Evolutionary conservation across 2,329 filamentous ascomycete genomes (phyloP).

Genomic region (Emmonsiellopsis sp.): DNA sequence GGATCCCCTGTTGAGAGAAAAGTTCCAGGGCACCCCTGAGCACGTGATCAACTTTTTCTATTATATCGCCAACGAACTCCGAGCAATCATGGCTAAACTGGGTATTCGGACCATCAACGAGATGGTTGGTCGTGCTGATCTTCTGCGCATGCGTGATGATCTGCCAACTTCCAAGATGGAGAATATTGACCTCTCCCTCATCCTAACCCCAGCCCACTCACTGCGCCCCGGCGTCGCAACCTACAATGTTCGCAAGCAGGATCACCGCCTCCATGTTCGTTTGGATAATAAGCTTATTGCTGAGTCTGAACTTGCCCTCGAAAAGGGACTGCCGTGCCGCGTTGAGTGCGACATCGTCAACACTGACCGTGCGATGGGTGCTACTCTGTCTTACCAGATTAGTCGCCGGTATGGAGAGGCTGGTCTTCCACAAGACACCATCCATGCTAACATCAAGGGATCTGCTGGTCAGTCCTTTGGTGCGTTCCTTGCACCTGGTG

Average conservation of each 20-base stretch:
- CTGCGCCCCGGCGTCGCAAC: slow-evolving; percentile 89
- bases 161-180: slow-evolving; percentile 79
- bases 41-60: slow-evolving; percentile 99
- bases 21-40: slow-evolving; percentile 87
- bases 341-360: slow-evolving; percentile 97
- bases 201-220: slow-evolving; percentile 91
- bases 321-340: slow-evolving; percentile 85
- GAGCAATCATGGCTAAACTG: slow-evolving; percentile 92
- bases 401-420: slow-evolving; percentile 85
- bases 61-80: slow-evolving; percentile 90
- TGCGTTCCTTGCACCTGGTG: slow-evolving; percentile 84
- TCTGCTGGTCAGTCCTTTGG: slow-evolving; percentile 96
- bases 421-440: slow-evolving; percentile 82
- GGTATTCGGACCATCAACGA: slow-evolving; percentile 94
- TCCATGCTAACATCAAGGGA: slow-evolving; percentile 93
- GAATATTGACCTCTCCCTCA: slow-evolving; percentile 87
- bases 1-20: slow-evolving; percentile 86
- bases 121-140: slow-evolving; percentile 90
- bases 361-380: slow-evolving; percentile 87
- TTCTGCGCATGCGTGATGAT: slow-evolving; percentile 78
- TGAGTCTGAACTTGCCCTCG: slow-evolving; percentile 85
- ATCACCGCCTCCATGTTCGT: slow-evolving; percentile 84
- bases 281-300: slow-evolving; percentile 96
- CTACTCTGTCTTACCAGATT: slow-evolving; percentile 91
- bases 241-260: slow-evolving; percentile 96